phyloP scores from a whole-genome alignment of 2,329 filamentous ascomycete genomes.

The Madurella mycetomatis region DNA sequence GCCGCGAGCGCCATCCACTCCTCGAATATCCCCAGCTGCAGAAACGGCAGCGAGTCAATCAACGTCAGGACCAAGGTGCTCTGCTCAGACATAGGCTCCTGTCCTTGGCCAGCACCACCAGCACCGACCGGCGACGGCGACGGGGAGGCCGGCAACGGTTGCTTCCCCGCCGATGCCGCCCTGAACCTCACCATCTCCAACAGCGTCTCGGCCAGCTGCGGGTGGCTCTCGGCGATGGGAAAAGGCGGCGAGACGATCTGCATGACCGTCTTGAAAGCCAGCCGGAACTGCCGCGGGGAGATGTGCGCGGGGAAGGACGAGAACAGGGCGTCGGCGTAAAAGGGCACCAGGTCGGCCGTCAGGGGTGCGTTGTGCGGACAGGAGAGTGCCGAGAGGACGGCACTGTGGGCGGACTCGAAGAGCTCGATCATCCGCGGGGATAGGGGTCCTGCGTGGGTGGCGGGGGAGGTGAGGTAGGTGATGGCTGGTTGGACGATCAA shows the following conservation, averaged over 20 bases:
- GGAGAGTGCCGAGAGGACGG: conserved; percentile 74
- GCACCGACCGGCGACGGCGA: conserved; percentile 21
- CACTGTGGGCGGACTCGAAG: conserved; percentile 86
- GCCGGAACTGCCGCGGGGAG: conserved; percentile 77
- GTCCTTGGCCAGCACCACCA: conserved; percentile 29
- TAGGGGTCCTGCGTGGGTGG: conserved; percentile 33
- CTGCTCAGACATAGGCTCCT: conserved; percentile 63
- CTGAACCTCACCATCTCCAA: conserved; percentile 73
- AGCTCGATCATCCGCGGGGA: conserved; percentile 50
- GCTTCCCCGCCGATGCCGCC: conserved; percentile 45
- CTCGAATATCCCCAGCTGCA: conserved; percentile 65
- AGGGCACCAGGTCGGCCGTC: conserved; percentile 67
- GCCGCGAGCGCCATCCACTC: conserved; percentile 77
- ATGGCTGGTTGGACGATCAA: conserved; percentile 70
- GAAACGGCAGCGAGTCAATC: conserved; percentile 71
- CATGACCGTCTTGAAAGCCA: conserved; percentile 82
- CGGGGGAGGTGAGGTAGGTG: conserved; percentile 58
- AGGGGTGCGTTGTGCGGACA: conserved; percentile 71
- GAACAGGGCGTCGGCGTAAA: conserved; percentile 79
- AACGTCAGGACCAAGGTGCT: conserved; percentile 71
- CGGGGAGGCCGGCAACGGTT: conserved; percentile 37
- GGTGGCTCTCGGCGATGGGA: conserved; percentile 65
- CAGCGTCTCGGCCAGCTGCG: conserved; percentile 72
- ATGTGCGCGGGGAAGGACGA: conserved; percentile 73
- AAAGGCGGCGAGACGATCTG: conserved; percentile 78